Evolutionary conservation across 306 rosid species (phyloP).

Genomic region (Citrullus colocynthis): DNA sequence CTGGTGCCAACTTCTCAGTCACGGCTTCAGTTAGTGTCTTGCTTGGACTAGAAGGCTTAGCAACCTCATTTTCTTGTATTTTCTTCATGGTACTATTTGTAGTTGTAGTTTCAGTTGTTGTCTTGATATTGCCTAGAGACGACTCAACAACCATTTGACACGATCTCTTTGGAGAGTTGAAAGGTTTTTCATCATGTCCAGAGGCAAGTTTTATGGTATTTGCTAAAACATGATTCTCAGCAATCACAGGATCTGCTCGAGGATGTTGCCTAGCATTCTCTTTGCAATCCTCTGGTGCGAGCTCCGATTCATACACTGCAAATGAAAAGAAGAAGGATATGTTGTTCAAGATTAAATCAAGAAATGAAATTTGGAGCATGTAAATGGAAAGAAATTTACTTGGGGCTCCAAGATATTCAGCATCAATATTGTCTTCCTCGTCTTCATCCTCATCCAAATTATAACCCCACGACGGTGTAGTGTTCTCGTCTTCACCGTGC

Average conservation of each 20-base stretch:
- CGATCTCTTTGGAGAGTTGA: background rate
- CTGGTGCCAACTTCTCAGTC: slow-evolving; percentile 29
- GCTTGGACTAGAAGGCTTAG: slow-evolving; percentile 4
- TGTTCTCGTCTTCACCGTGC: slow-evolving; percentile 32
- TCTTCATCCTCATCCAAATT: slow-evolving; percentile 26
- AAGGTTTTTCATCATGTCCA: slow-evolving; percentile 16
- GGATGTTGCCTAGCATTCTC: slow-evolving; percentile 35
- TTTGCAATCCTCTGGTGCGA: slow-evolving; percentile 30
- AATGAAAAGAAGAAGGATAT: background rate
- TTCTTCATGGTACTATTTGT: slow-evolving; percentile 13
- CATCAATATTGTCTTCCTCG: slow-evolving; percentile 27
- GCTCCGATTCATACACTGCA: slow-evolving; percentile 68
- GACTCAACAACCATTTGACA: background rate
- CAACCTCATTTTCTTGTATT: slow-evolving; percentile 6
- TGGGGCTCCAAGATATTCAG: slow-evolving; percentile 71
- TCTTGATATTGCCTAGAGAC: background rate
- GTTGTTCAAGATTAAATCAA: background rate
- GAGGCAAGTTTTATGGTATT: slow-evolving; percentile 15
- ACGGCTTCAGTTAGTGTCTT: slow-evolving; percentile 19
- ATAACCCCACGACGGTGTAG: slow-evolving; percentile 26
- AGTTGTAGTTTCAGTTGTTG: slow-evolving; percentile 1
- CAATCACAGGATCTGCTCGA: slow-evolving; percentile 24
- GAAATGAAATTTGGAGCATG: background rate
- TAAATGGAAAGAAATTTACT: slow-evolving; percentile 21
- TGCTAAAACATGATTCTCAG: slow-evolving; percentile 39